These are phyloP conservation scores for Schizophyllum amplum DNA, from an alignment of 1,284 basidiomycete genomes.

Conservation along the genomic window DNA sequence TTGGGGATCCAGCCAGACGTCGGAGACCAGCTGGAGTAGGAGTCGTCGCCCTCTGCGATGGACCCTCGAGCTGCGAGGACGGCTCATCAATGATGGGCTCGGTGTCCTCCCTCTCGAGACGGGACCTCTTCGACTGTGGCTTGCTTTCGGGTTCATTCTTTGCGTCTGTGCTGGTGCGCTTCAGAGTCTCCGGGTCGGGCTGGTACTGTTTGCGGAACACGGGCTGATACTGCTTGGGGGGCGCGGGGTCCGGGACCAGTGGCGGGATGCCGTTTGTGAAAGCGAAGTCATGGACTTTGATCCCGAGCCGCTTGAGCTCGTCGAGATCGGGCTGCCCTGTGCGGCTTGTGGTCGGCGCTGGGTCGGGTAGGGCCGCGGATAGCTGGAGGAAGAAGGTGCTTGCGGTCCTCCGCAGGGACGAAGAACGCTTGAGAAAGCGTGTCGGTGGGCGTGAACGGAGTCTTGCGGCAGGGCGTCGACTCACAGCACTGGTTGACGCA, in stretches of 20 bases:
- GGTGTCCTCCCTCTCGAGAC: not conserved
- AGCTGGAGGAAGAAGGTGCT: not conserved
- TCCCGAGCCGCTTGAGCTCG: slow-evolving; percentile 35
- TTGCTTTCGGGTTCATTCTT: not conserved
- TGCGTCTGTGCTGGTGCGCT: not conserved
- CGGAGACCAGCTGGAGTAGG: not conserved
- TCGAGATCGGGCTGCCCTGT: slow-evolving; percentile 27
- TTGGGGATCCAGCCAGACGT: not conserved
- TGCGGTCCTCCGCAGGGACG: not conserved
- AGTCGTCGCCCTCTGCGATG: not conserved
- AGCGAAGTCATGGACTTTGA: slow-evolving; percentile 68
- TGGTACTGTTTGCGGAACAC: not conserved
- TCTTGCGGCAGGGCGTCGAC: not conserved
- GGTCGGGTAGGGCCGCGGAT: not conserved
- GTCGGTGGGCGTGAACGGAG: no score
- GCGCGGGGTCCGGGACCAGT: slow-evolving; percentile 20
- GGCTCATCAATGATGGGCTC: not conserved
- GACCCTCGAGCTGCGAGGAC: not conserved
- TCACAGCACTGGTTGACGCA: not conserved
- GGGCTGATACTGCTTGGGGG: slow-evolving; percentile 30
- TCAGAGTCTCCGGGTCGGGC: not conserved
- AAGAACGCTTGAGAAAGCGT: not conserved
- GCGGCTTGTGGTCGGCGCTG: no score
- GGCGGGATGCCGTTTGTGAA: slow-evolving; percentile 58
- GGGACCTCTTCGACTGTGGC: not conserved